phyloP scores from a whole-genome alignment of 2,329 filamentous ascomycete genomes.

The Aureobasidium sp. region DNA sequence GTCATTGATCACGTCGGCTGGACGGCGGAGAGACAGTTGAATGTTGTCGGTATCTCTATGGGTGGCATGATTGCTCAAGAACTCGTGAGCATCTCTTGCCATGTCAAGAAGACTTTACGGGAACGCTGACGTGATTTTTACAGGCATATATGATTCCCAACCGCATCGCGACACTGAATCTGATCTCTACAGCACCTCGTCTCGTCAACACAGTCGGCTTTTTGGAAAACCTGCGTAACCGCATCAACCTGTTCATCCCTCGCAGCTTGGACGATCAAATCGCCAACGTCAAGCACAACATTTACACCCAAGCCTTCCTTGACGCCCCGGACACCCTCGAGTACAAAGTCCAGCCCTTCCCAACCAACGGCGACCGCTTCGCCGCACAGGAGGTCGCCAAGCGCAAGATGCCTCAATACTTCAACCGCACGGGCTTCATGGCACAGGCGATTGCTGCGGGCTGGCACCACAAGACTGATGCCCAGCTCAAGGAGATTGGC shows the following conservation, averaged over 20 bases:
- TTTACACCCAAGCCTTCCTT: conserved; percentile 63
- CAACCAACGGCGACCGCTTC: conserved; percentile 73
- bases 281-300: conserved; percentile 53
- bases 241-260: conserved; percentile 56
- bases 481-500: conserved; percentile 59
- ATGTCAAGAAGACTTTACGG: neutral
- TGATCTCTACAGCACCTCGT: conserved; percentile 44
- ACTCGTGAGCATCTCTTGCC: conserved; percentile 41
- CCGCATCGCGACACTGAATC: conserved; percentile 43
- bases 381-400: conserved; percentile 73
- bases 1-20: conserved; percentile 63
- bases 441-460: conserved; percentile 71
- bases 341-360: conserved; percentile 47
- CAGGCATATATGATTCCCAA: conserved; percentile 39
- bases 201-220: conserved; percentile 45
- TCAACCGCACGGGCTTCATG: conserved; percentile 62
- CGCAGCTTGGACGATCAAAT: conserved; percentile 63
- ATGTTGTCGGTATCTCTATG: conserved; percentile 74
- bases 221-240: conserved; percentile 56
- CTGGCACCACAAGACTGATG: conserved; percentile 67
- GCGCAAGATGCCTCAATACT: conserved; percentile 52
- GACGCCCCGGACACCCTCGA: conserved; percentile 49
- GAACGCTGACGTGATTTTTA: neutral
- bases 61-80: conserved; percentile 93
- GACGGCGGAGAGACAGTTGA: conserved; percentile 51